Base-by-base conservation (phyloP, 2,329 filamentous ascomycete genomes). In the Sclerotinia glacialis region DNA sequence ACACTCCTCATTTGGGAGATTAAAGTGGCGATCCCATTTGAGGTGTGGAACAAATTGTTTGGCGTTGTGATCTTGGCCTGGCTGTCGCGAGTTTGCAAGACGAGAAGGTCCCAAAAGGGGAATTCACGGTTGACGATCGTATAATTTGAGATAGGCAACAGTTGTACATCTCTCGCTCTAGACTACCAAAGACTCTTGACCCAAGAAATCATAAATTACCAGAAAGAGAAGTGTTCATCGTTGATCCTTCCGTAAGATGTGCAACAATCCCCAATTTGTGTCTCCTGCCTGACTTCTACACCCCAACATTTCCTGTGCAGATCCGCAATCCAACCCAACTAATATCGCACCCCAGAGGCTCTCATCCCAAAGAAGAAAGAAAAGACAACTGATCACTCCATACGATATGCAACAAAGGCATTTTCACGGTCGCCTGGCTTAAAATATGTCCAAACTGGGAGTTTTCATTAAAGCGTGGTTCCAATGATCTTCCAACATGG, bases 401-500 rank as follows among this genome's bases (percentile, higher is more conserved):
- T n/a, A 12, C 31, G 52, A 54, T 54, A 37, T 54, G 52, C 52
- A 54, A 54, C 52, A 54, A 14, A n/a, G 34, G 31, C 12, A 54
- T 54, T 34, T 54, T n/a, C 28, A 3, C 34, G 28, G 28, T 54
- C 52, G 28, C 28, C 31, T 54, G 28, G 28, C 52, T 54, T 37
- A 1, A 54, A 34, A 54, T n/a, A 14, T 34, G 52, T 34, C 52
- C 31, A 37, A 54, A 54, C 31, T 54, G 52, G 52, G 52, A 54
- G 52, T n/a, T 54, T 54, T 54, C 52, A 54, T 54, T 54, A 54
- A 54, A 37, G 18, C 52, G 52, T 37, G 52, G 52, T 54, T 54
- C 52, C 52, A 54, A 54, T 54, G 52, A 54, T 54, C 52, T 54
- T 40, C 61, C 61, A 56, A 56, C 21, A 31, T 64, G 61, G 61